A percentile compares a stretch with the other conserved stretches of the same genome.
Conservation (phyloP, 148 eudicot species). For the Dianthus caryophyllus region DNA sequence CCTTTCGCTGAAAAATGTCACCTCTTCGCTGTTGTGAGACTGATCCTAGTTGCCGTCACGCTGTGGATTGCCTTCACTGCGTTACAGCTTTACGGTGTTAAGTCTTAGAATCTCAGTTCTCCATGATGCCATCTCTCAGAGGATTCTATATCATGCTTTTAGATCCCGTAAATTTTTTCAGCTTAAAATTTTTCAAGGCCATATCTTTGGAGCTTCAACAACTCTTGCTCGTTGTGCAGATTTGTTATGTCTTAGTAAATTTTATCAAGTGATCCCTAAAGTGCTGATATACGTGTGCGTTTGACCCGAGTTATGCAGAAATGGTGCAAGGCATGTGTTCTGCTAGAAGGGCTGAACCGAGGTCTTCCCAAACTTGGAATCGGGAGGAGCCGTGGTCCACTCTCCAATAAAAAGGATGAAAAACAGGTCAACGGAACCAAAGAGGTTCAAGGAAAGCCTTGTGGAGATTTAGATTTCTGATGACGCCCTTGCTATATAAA, state of each 20-base stretch:
- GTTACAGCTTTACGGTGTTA: no score
- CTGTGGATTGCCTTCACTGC: no score
- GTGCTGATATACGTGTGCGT: conserved; percentile 3
- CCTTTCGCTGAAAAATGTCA: no score
- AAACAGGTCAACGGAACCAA: conserved; percentile 38
- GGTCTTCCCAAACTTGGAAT: conserved; percentile 91
- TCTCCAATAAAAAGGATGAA: conserved; percentile 27
- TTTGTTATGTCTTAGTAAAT: neutral
- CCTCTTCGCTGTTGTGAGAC: no score
- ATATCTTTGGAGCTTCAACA: neutral
- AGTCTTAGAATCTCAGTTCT: no score
- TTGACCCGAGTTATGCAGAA: conserved; percentile 44
- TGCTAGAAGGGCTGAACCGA: conserved; percentile 90
- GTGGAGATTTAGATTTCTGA: conserved; percentile 82
- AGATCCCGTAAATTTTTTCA: no score
- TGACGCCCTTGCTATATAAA: conserved; percentile 4
- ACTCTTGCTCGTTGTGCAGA: neutral
- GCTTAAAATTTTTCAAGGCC: neutral
- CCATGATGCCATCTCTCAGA: no score
- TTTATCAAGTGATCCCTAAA: neutral
- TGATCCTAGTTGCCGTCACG: no score
- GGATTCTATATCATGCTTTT: no score
- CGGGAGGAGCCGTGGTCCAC: conserved; percentile 57
- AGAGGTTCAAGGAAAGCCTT: conserved; percentile 73
- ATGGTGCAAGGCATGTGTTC: conserved; percentile 97